These are phyloP conservation scores for Priceomyces carsonii DNA, from an alignment of 805 yeast species.

Conservation along the genomic window DNA sequence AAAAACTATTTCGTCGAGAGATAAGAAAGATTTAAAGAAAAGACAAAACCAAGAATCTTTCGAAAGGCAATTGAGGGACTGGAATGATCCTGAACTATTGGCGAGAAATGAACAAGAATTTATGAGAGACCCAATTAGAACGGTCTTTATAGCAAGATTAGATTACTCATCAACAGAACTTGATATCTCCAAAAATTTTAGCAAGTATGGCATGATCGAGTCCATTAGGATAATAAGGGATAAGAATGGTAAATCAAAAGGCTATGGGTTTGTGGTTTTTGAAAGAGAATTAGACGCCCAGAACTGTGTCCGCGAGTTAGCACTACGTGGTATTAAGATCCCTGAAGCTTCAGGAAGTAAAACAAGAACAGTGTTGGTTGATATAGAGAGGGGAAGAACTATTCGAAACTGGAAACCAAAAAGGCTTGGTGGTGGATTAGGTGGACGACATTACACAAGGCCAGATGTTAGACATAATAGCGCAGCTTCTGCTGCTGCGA, in stretches of 20 bases:
- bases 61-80: conserved; percentile 28
- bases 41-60: conserved; percentile 14
- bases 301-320: conserved; percentile 59
- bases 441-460: conserved; percentile 70
- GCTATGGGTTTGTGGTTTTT: conserved; percentile 83
- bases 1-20: neutral
- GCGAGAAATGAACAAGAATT: conserved; percentile 26
- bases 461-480: conserved; percentile 20
- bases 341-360: conserved; percentile 40
- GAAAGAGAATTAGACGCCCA: conserved; percentile 60
- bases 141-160: conserved; percentile 77
- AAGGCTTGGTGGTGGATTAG: conserved; percentile 89
- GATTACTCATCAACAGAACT: conserved; percentile 64
- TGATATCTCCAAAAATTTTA: conserved; percentile 64
- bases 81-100: conserved; percentile 32
- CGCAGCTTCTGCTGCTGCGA: conserved; percentile 40
- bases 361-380: conserved; percentile 60
- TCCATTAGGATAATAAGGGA: conserved; percentile 41
- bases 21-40: conserved; percentile 8
- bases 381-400: conserved; percentile 68
- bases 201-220: conserved; percentile 71
- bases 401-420: conserved; percentile 70
- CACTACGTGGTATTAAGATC: conserved; percentile 41
- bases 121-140: conserved; percentile 65
- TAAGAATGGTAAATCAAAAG: conserved; percentile 54